Percentiles rank a stretch among this genome's conserved stretches.
These are phyloP conservation scores for Amphicarpaea edgeworthii DNA, from an alignment of 306 rosid genomes.

Conservation along the genomic window DNA sequence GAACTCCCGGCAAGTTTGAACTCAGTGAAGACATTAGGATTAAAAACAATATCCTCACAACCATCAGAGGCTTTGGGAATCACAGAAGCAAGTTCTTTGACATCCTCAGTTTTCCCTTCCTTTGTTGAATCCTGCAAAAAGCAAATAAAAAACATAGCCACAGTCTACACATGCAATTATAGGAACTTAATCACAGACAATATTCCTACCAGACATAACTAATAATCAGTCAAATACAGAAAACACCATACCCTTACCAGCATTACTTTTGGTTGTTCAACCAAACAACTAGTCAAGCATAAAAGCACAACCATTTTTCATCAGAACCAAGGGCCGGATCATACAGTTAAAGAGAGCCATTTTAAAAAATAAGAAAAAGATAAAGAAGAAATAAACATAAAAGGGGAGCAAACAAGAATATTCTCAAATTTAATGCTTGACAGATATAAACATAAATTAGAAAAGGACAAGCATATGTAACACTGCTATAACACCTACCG, in stretches of 20 bases:
- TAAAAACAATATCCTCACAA: conserved; percentile 69
- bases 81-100: conserved; percentile 55
- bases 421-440: background rate
- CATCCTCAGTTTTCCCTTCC: conserved; percentile 60
- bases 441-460: conserved; percentile 1
- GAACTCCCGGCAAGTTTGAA: conserved; percentile 85
- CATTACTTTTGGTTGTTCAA: conserved; percentile 24
- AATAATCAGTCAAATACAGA: background rate
- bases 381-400: background rate
- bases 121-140: conserved; percentile 58
- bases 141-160: conserved; percentile 31
- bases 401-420: background rate
- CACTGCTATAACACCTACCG: conserved; percentile 47
- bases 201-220: background rate
- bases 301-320: conserved; percentile 1
- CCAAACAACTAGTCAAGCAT: background rate
- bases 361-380: background rate
- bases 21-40: conserved; percentile 95
- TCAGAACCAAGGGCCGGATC: background rate
- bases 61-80: conserved; percentile 50
- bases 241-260: conserved; percentile 20
- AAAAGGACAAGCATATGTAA: conserved; percentile 36
- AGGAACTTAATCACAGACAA: conserved; percentile 5
- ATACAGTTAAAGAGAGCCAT: background rate
- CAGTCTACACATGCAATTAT: background rate